A percentile compares a stretch with the other conserved stretches of the same genome.
Evolutionary conservation across 1,284 basidiomycete genomes (phyloP).

Genomic region (Ceratobasidium sp.): DNA sequence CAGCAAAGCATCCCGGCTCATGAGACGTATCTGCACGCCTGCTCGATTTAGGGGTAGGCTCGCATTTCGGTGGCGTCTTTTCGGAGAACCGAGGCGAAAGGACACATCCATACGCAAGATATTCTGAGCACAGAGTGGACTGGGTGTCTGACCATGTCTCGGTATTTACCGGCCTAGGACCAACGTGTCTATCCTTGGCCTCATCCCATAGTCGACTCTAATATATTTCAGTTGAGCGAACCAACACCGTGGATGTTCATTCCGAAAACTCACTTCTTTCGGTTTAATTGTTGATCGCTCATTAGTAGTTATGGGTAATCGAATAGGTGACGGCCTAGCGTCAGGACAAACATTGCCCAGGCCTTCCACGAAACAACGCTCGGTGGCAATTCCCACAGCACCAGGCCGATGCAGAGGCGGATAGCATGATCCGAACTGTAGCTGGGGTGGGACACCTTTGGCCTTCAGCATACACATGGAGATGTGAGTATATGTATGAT

Average conservation of each 20-base stretch:
- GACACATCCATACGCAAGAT: background rate
- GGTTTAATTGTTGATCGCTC: background rate
- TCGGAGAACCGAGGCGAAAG: background rate
- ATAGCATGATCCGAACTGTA: background rate
- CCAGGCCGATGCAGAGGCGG: background rate
- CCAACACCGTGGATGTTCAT: background rate
- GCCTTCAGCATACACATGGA: background rate
- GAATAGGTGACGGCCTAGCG: background rate
- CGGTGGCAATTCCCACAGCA: background rate
- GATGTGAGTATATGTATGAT: background rate
- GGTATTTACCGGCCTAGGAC: no score
- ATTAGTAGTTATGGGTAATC: background rate
- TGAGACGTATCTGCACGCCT: background rate
- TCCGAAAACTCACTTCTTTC: background rate
- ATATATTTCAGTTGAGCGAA: background rate
- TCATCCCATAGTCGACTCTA: background rate
- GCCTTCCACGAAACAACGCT: conserved; percentile 1
- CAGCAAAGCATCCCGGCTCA: conserved; percentile 8
- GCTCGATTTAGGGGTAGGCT: background rate
- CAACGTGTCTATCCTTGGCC: background rate
- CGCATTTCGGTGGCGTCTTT: background rate
- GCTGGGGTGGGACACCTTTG: background rate
- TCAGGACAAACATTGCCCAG: background rate
- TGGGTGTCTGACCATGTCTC: background rate
- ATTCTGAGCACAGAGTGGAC: background rate